Conservation (phyloP, 441 rosid genomes). For the Arabidopsis hybrid region DNA sequence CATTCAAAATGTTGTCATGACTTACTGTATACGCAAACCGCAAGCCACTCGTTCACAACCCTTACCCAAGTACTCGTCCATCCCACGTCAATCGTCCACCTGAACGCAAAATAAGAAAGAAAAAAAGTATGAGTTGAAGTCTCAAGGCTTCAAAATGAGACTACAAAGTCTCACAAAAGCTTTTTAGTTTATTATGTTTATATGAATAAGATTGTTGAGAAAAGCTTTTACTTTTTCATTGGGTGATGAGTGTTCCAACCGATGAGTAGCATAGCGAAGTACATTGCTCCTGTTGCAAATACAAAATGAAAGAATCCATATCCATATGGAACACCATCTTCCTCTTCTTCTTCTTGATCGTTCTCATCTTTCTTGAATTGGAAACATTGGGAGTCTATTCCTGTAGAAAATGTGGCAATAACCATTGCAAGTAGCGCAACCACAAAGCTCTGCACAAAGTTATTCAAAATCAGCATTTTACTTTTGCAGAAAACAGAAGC, state of each 20-base stretch:
- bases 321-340: conserved; percentile 85
- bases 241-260: conserved; percentile 95
- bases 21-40: conserved; percentile 93
- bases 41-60: conserved; percentile 92
- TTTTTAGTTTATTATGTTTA: neutral
- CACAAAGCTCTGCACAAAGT: conserved; percentile 72
- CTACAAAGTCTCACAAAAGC: conserved; percentile 8
- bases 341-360: conserved; percentile 50
- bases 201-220: neutral
- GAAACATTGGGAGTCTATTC: conserved; percentile 92
- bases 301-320: conserved; percentile 99
- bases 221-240: conserved; percentile 67
- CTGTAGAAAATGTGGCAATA: conserved; percentile 94
- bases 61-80: conserved; percentile 99
- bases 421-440: conserved; percentile 89
- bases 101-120: conserved; percentile 26
- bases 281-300: conserved; percentile 98
- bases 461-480: conserved; percentile 8
- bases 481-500: conserved; percentile 2
- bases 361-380: conserved; percentile 67
- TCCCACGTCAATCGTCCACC: conserved; percentile 99
- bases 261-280: conserved; percentile 91
- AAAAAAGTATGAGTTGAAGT: neutral
- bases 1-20: conserved; percentile 17
- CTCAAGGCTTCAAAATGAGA: conserved; percentile 15